Conservation (phyloP, 1,284 basidiomycete species). For the Sparassis latifolia region DNA sequence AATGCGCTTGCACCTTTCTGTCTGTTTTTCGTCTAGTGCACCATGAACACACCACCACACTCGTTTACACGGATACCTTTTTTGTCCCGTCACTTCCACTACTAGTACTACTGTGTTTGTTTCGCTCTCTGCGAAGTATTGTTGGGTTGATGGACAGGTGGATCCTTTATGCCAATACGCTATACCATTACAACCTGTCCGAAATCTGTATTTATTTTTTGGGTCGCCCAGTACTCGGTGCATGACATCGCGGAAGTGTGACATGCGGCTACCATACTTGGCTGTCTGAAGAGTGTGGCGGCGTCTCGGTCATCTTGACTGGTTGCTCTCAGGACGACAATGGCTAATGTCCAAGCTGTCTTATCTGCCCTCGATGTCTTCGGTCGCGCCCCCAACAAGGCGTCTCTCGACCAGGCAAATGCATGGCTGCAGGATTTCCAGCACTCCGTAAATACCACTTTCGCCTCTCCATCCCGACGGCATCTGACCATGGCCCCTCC, state of each 20-base stretch:
- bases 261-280: too few species aligned
- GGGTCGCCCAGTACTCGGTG: background rate
- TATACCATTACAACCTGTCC: conserved; percentile 26
- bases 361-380: conserved; percentile 73
- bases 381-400: conserved; percentile 73
- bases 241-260: too few species aligned
- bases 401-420: conserved; percentile 80
- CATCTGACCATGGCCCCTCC: conserved; percentile 52
- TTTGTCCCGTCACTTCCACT: conserved; percentile 36
- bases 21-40: conserved; percentile 19
- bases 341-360: conserved; percentile 46
- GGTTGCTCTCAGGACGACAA: background rate
- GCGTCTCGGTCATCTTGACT: background rate
- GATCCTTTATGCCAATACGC: conserved; percentile 25
- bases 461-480: conserved; percentile 55
- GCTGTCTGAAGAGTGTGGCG: too few species aligned
- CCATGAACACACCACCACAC: conserved; percentile 38
- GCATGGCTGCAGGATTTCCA: conserved; percentile 94
- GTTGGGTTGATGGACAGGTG: conserved; percentile 28
- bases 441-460: conserved; percentile 84
- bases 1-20: conserved; percentile 26
- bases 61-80: conserved; percentile 57
- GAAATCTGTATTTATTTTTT: conserved; percentile 6
- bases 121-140: conserved; percentile 27
- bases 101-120: conserved; percentile 37